Evolutionary conservation across 2,329 filamentous ascomycete genomes (phyloP).

Genomic region (Gyromitra esculenta): DNA sequence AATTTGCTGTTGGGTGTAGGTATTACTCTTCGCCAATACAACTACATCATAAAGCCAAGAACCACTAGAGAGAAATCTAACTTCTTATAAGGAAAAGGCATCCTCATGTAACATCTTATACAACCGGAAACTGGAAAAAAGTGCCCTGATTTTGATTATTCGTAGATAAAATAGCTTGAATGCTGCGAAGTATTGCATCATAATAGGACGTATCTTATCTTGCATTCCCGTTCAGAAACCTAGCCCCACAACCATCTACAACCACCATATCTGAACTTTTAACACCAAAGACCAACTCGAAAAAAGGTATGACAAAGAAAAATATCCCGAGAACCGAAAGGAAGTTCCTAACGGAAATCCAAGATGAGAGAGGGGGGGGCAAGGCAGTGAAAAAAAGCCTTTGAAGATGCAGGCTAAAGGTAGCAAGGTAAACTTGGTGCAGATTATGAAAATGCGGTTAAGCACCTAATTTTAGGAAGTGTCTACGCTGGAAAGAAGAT

Average conservation of each 20-base stretch:
- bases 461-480: constrained; percentile 4
- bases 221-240: constrained; percentile 3
- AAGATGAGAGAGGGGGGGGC: constrained; percentile 22
- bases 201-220: background rate
- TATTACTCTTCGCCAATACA: constrained; percentile 1
- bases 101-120: background rate
- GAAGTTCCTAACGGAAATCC: background rate
- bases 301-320: constrained; percentile 15
- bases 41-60: background rate
- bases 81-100: background rate
- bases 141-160: background rate
- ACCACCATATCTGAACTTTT: constrained; percentile 4
- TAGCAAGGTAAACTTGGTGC: constrained; percentile 1
- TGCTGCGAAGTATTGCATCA: background rate
- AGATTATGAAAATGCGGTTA: constrained; percentile 9
- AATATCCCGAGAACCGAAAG: constrained; percentile 21
- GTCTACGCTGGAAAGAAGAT: constrained; percentile 13
- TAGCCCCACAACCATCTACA: background rate
- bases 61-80: background rate
- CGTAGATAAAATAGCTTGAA: background rate
- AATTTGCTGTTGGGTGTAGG: background rate
- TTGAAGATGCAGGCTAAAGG: constrained; percentile 15
- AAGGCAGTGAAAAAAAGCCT: constrained; percentile 8
- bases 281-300: background rate
- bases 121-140: background rate